Evolutionary conservation across 768 basidiomycete genomes (phyloP).

Genomic region (Tylopilus balloui): DNA sequence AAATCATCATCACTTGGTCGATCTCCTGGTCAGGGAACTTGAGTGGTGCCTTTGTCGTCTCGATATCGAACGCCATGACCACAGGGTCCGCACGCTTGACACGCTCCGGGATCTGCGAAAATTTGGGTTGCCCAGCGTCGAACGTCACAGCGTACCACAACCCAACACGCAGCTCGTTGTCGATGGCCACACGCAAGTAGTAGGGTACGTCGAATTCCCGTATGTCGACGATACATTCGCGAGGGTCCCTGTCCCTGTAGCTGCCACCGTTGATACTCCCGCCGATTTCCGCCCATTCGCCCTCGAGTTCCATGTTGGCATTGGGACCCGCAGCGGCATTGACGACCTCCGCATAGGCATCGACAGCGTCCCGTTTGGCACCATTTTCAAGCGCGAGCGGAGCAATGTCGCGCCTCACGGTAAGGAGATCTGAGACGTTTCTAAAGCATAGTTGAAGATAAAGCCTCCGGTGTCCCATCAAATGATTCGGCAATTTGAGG

Average conservation of each 20-base stretch:
- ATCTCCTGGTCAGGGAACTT: conserved; percentile 96
- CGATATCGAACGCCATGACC: conserved; percentile 98
- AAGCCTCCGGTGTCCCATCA: conserved; percentile 88
- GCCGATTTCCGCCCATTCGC: conserved; percentile 51
- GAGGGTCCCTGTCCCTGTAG: conserved; percentile 70
- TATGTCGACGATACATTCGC: conserved; percentile 88
- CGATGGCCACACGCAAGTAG: conserved; percentile 97
- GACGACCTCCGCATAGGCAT: conserved; percentile 96
- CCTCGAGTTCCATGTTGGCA: conserved; percentile 67
- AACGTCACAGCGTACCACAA: conserved; percentile 95
- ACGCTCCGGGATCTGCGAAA: conserved; percentile 69
- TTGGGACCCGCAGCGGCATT: conserved; percentile 65
- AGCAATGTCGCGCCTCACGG: conserved; percentile 81
- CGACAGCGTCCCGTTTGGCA: conserved; percentile 90
- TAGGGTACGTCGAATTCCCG: conserved; percentile 97
- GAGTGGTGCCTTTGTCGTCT: conserved; percentile 98
- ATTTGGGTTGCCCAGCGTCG: conserved; percentile 69
- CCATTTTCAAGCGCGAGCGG: conserved; percentile 88
- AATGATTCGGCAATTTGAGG: conserved; percentile 90
- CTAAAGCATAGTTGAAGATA: conserved; percentile 88
- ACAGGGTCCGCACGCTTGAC: conserved; percentile 99
- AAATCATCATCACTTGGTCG: conserved; percentile 99
- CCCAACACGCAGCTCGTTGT: conserved; percentile 95
- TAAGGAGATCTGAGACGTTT: conserved; percentile 88
- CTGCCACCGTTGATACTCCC: conserved; percentile 36